Base-by-base conservation (phyloP, 371 early-diverging fungal genomes). In the Mucor saturninus region DNA sequence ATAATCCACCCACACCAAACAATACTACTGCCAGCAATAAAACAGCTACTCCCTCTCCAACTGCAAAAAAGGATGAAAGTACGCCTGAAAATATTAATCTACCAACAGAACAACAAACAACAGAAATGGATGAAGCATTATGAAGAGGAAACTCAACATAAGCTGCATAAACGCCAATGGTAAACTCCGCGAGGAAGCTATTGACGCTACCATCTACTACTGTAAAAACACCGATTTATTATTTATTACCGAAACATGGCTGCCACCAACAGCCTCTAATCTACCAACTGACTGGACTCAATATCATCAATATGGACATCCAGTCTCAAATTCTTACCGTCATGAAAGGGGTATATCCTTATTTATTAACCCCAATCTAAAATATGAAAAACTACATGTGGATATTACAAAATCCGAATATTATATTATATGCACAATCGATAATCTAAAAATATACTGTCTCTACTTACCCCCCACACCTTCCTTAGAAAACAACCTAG, bases 231-330 rank as follows among this genome's bases (percentile, higher is more conserved):
- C 43, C 43, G 56, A 56, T 14, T 28, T 63, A 0, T 49, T 69
- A 21, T 69, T 69, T 13, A 64, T 69, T 29, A 64, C 69, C 5
- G 69, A 69, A 48, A 69, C 64, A 45, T 69, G 64, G 64, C 61
- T 64, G 11, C 51, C 58, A 7, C 60, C 21, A 21, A 0, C 45
- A 49, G 38, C 11, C 14, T 38, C 15, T n/a, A 38, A 29, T 37
- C 7, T 48, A 28, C 50, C 49, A 2, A 69, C 69, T 26, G 8
- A 31, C 5, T 64, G 64, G 64, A 45, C 14, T 10, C 69, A 69
- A 31, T 60, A 21, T 55, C 64, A 69, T 31, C 45, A 13, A 4
- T 69, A 69, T 60, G 65, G 64, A 35, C 10, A 21, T 52, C 62
- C 39, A 0, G 43, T 52, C 15, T 6, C 13, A 2, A 48, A 48